phyloP scores from a whole-genome alignment of 2,329 filamentous ascomycete genomes.

The Fusarium phyllophilum region DNA sequence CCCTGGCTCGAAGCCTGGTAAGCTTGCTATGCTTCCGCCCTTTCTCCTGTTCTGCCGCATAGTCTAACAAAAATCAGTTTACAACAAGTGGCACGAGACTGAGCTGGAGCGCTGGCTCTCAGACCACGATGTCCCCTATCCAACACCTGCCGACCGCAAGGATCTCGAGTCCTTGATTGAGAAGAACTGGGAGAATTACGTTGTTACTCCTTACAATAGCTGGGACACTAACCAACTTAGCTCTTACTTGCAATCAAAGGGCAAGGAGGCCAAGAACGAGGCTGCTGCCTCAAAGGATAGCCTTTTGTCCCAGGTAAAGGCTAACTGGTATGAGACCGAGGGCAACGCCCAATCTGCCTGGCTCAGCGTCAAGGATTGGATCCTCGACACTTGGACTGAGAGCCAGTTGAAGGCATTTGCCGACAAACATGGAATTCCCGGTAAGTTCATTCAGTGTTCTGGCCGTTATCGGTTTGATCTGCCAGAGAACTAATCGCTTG shows the following conservation, averaged over 20 bases:
- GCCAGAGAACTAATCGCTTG: neutral
- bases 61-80: constrained; percentile 66
- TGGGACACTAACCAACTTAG: constrained; percentile 79
- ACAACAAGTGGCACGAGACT: constrained; percentile 99
- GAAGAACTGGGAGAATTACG: constrained; percentile 85
- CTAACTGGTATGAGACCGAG: constrained; percentile 80
- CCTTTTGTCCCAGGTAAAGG: constrained; percentile 75
- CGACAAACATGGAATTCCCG: constrained; percentile 85
- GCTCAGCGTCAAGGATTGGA: constrained; percentile 83
- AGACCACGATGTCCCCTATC: constrained; percentile 90
- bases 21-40: constrained; percentile 45
- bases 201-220: constrained; percentile 77
- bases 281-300: constrained; percentile 75
- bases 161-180: constrained; percentile 92
- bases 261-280: constrained; percentile 73
- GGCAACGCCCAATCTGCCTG: constrained; percentile 80
- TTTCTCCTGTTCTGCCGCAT: neutral
- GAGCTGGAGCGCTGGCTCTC: constrained; percentile 97
- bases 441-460: constrained; percentile 48
- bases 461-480: too few species aligned
- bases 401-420: constrained; percentile 94
- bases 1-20: constrained; percentile 78
- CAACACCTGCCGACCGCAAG: constrained; percentile 89
- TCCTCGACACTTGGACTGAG: constrained; percentile 94
- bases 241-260: constrained; percentile 75